Base-by-base conservation (phyloP, 805 yeast species). In the Blastobotrys terrestris region DNA sequence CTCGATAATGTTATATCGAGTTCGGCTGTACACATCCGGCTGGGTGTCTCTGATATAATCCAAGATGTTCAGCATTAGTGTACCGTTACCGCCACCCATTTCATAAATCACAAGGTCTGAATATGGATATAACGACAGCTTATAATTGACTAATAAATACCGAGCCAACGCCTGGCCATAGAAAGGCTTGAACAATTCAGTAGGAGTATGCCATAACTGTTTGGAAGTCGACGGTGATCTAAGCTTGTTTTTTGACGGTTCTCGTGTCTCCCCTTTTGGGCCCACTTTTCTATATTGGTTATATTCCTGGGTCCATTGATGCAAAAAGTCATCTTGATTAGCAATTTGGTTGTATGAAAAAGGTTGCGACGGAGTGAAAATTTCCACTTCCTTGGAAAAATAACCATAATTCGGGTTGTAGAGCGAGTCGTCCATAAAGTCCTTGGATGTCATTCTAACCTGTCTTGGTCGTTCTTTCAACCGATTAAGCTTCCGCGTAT, bases 11-110 rank as follows among this genome's bases (percentile, higher is more conserved):
- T 79, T 80, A 64, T 88, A 88, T 59, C 76, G 75, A 0, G 89
- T 84, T 40, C 80, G 73, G 11, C 70, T 67, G 65, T 87, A 88
- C n/a, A 87, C 81, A 40, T 85, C 90, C 0, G 95, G 91, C 57
- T 84, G 83, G 18, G 76, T 71, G 22, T 69, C 69, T 56, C 78
- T 72, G 55, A 88, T 76, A 63, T 75, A 87, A 61, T 83, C 82
- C 56, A 88, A 67, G 8, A 88, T 78, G 61, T 87, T 84, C 51
- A 76, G 66, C 96, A 89, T 88, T 55, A 88, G 67, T 0, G 95
- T 87, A 43, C 95, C 95, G 62, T 88, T 88, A 59, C 96, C 96
- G 18, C 90, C 95, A 54, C 95, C 96, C 75, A 87, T 80, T 68
- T 89, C 96, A 67, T 87, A 89, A 21, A 88, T 85, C 4, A 80